Evolutionary conservation across 176 grass and related monocot genomes (phyloP).

Genomic region (Lolium multiflorum): DNA sequence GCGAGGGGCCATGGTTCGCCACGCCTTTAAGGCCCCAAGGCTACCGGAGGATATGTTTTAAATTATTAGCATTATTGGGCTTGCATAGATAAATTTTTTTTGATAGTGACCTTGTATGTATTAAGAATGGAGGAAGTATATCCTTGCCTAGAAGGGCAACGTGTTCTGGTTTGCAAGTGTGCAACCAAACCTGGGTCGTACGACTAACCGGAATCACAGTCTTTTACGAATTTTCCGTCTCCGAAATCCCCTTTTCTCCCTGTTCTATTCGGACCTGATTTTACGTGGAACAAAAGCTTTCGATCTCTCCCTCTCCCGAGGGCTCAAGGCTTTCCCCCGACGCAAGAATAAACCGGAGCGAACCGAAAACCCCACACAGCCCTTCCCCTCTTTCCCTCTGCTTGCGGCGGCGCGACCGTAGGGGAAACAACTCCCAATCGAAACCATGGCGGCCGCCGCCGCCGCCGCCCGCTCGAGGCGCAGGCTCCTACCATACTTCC

Average conservation of each 20-base stretch:
- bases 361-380: background rate
- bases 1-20: too few relatives aligned
- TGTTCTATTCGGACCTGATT: conserved; percentile 1
- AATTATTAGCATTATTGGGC: too few relatives aligned
- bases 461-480: conserved; percentile 49
- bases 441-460: conserved; percentile 44
- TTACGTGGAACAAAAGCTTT: conserved; percentile 14
- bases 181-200: background rate
- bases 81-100: too few relatives aligned
- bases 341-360: conserved; percentile 47
- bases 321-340: background rate
- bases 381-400: background rate
- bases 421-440: conserved; percentile 42
- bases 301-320: conserved; percentile 1
- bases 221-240: background rate
- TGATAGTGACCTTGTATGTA: too few relatives aligned
- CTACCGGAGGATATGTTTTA: too few relatives aligned
- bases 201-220: background rate
- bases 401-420: conserved; percentile 49
- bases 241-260: background rate
- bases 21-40: too few relatives aligned
- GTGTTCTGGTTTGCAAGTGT: background rate
- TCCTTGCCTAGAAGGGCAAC: background rate
- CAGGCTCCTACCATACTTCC: conserved; percentile 35
- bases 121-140: too few relatives aligned